These are phyloP conservation scores for Cyberlindnera subsufficiens DNA, from an alignment of 805 yeast species.

Conservation along the genomic window DNA sequence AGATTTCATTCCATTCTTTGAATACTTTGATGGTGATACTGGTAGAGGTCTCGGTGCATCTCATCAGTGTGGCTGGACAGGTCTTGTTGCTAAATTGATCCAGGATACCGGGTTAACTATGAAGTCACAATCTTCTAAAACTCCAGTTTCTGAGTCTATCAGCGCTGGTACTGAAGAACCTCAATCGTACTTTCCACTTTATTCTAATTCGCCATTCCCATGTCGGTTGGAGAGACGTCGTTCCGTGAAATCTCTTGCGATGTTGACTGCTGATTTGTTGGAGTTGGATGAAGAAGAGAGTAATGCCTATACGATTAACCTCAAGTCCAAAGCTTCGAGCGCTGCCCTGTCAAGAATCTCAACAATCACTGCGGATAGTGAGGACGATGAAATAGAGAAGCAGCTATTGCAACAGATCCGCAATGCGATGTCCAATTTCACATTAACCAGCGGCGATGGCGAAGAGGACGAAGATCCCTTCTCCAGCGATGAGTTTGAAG, in stretches of 20 bases:
- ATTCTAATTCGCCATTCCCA: conserved; percentile 35
- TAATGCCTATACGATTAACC: conserved; percentile 20
- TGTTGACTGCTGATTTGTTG: conserved; percentile 59
- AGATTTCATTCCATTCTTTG: conserved; percentile 75
- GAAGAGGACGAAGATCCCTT: conserved; percentile 32
- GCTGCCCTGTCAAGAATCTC: conserved; percentile 11
- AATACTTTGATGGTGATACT: conserved; percentile 89
- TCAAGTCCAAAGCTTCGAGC: conserved; percentile 17
- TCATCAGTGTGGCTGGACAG: conserved; percentile 97
- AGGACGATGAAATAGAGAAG: conserved; percentile 22
- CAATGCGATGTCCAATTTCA: conserved; percentile 33
- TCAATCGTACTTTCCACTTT: conserved; percentile 21
- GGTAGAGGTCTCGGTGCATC: conserved; percentile 92
- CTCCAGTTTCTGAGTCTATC: conserved; percentile 9
- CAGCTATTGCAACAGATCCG: conserved; percentile 36
- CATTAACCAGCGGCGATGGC: conserved; percentile 7
- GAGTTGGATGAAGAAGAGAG: conserved; percentile 63
- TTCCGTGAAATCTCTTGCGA: conserved; percentile 68
- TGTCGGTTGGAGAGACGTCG: conserved; percentile 57
- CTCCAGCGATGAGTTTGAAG: conserved; percentile 54
- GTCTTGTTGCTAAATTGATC: conserved; percentile 85
- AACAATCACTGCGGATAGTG: conserved; percentile 5
- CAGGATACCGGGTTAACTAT: conserved; percentile 77
- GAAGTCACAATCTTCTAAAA: conserved; percentile 22
- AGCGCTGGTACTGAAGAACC: conserved; percentile 3